phyloP scores from a whole-genome alignment of 345 rosid genomes.

The Aegle marmelos region DNA sequence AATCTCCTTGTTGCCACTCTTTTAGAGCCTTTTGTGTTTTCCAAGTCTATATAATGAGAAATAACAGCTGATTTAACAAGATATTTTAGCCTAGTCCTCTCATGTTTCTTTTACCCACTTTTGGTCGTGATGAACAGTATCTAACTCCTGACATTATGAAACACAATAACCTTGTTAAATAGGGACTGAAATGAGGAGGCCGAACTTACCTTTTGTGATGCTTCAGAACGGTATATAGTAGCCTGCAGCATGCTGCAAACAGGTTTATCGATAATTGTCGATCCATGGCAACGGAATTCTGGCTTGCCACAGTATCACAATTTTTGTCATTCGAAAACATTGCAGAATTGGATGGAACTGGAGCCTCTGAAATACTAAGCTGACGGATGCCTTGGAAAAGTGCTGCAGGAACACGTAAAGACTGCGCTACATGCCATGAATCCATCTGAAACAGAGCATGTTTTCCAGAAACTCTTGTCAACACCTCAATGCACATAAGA shows the following conservation, averaged over 20 bases:
- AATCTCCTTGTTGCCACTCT: not conserved
- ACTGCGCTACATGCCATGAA: conserved; percentile 72
- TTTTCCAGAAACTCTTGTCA: conserved; percentile 76
- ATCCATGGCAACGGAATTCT: conserved; percentile 35
- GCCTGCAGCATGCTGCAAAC: conserved; percentile 67
- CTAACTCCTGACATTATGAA: not conserved
- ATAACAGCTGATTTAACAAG: not conserved
- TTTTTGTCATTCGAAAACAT: conserved; percentile 24
- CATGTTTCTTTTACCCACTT: not conserved
- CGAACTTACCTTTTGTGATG: conserved; percentile 66
- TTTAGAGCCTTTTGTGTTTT: not conserved
- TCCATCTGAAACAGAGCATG: conserved; percentile 62
- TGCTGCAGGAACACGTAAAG: conserved; percentile 63
- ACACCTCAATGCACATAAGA: conserved; percentile 86
- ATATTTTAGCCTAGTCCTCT: not conserved
- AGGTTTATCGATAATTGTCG: conserved; percentile 49
- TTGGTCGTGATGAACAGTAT: conserved; percentile 4
- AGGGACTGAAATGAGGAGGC: not conserved
- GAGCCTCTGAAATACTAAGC: conserved; percentile 30
- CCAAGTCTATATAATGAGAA: not conserved
- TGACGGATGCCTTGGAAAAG: conserved; percentile 54
- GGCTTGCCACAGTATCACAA: conserved; percentile 21
- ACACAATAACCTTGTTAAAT: not conserved
- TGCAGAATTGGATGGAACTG: conserved; percentile 18
- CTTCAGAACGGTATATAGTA: conserved; percentile 71